These are phyloP conservation scores for Pogostemon cablin DNA, from an alignment of 257 asterid genomes.

Conservation along the genomic window DNA sequence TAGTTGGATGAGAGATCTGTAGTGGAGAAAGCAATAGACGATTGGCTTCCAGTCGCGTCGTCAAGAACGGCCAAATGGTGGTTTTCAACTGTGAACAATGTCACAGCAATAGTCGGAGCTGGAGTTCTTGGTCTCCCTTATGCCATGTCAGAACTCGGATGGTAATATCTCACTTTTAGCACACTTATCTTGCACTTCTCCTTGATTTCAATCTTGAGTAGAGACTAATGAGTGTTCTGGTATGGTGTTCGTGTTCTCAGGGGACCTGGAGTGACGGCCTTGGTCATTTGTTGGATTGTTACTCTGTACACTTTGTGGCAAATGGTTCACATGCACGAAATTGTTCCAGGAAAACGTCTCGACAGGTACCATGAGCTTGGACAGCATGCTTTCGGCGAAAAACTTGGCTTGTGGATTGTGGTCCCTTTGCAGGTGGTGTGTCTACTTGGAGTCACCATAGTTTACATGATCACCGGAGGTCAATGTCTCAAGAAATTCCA, in stretches of 20 bases:
- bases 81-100: conserved; percentile 7
- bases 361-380: conserved; percentile 55
- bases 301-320: conserved; percentile 17
- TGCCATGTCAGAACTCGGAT: conserved; percentile 14
- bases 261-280: conserved; percentile 20
- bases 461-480: conserved; percentile 39
- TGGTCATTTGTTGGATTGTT: neutral
- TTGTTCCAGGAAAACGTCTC: conserved; percentile 2
- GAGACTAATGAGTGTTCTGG: neutral
- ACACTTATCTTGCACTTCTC: neutral
- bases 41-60: conserved; percentile 2
- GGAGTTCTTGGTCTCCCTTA: conserved; percentile 17
- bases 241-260: neutral
- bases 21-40: conserved; percentile 6
- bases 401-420: conserved; percentile 57
- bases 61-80: conserved; percentile 15
- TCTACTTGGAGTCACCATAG: conserved; percentile 47
- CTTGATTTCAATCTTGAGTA: neutral
- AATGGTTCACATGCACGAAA: conserved; percentile 8
- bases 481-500: conserved; percentile 28
- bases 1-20: conserved; percentile 10
- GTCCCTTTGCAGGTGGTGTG: conserved; percentile 53
- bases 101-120: conserved; percentile 8
- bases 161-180: conserved; percentile 6
- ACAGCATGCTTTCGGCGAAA: conserved; percentile 57